Conservation (phyloP, 345 rosid genomes). For the Zanthoxylum bungeanum region DNA sequence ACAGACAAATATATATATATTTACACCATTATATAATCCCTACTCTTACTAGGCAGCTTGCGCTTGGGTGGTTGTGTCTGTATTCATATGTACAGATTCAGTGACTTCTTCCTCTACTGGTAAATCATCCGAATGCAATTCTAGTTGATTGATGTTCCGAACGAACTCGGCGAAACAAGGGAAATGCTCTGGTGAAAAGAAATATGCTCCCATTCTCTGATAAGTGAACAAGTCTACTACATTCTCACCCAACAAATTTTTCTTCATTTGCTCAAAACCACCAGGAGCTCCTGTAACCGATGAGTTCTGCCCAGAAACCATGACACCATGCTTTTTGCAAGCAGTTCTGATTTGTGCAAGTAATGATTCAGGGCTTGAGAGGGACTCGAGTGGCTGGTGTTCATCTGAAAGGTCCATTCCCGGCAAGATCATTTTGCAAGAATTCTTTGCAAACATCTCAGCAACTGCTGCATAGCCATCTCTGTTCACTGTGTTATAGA, state of each 20-base stretch:
- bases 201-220: conserved; percentile 95
- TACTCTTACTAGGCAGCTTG: conserved; percentile 36
- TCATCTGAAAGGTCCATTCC: conserved; percentile 85
- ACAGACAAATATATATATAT: conserved; percentile 2
- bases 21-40: conserved; percentile 2
- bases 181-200: conserved; percentile 94
- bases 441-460: conserved; percentile 64
- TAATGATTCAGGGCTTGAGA: conserved; percentile 64
- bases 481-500: conserved; percentile 51
- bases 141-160: conserved; percentile 49
- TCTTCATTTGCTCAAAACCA: conserved; percentile 65
- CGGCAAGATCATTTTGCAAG: conserved; percentile 75
- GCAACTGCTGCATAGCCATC: conserved; percentile 65
- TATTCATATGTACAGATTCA: conserved; percentile 25
- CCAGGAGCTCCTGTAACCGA: conserved; percentile 33
- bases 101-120: conserved; percentile 31
- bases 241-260: conserved; percentile 39
- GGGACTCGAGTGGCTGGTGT: conserved; percentile 40
- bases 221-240: conserved; percentile 56
- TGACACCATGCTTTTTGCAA: conserved; percentile 61
- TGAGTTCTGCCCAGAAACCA: conserved; percentile 73
- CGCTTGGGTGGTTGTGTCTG: conserved; percentile 36
- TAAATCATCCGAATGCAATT: conserved; percentile 53
- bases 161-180: conserved; percentile 71
- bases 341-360: conserved; percentile 54